Conservation (phyloP, 331 rosid species). For the Cydonia oblonga region DNA sequence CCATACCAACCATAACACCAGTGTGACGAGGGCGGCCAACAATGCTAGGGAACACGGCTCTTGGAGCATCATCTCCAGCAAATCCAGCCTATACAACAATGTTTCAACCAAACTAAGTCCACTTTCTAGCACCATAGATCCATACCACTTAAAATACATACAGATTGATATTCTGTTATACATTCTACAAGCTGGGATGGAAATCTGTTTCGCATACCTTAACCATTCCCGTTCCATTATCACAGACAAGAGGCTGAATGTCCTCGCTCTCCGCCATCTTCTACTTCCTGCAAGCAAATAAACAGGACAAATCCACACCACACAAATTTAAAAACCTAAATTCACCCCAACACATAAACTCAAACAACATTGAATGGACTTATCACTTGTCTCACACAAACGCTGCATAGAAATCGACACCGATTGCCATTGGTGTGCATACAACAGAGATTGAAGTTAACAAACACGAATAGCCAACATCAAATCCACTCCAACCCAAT, state of each 20-base stretch:
- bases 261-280: slow-evolving; percentile 30
- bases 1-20: background rate
- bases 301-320: background rate
- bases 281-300: slow-evolving; percentile 9
- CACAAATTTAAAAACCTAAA: background rate
- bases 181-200: background rate
- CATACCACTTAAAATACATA: background rate
- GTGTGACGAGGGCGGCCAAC: background rate
- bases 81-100: slow-evolving; percentile 13
- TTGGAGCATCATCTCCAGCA: slow-evolving; percentile 21
- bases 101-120: background rate
- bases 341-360: no score
- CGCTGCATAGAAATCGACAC: background rate
- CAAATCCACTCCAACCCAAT: background rate
- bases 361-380: background rate
- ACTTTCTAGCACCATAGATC: background rate
- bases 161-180: background rate
- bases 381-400: background rate
- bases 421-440: background rate
- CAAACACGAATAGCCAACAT: background rate
- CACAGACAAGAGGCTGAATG: slow-evolving; percentile 34
- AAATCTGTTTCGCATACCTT: slow-evolving; percentile 11
- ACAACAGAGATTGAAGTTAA: background rate
- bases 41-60: slow-evolving; percentile 20
- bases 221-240: slow-evolving; percentile 35